A percentile compares a stretch with the other conserved stretches of the same genome.
These are phyloP conservation scores for Beta corolliflora DNA, from an alignment of 179 eudicot genomes.

Conservation along the genomic window DNA sequence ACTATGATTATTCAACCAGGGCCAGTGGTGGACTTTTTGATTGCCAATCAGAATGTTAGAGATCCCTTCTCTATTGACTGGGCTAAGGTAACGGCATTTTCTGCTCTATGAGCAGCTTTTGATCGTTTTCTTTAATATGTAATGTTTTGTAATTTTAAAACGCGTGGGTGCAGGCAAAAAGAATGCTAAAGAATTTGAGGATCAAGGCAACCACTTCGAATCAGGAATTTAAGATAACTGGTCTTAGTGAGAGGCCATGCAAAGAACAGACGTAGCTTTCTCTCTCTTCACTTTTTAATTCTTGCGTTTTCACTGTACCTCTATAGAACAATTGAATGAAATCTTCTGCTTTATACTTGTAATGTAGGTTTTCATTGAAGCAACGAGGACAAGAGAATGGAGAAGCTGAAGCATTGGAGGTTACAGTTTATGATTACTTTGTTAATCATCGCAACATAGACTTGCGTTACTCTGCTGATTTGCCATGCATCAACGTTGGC, in stretches of 20 bases:
- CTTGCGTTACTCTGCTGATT: constrained; percentile 64
- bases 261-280: constrained; percentile 57
- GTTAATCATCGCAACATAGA: constrained; percentile 62
- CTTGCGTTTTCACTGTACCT: not conserved
- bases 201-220: constrained; percentile 64
- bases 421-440: constrained; percentile 79
- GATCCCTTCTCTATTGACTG: constrained; percentile 87
- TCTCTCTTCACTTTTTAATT: not conserved
- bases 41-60: constrained; percentile 81
- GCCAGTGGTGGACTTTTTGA: constrained; percentile 83
- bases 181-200: constrained; percentile 63
- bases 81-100: constrained; percentile 61
- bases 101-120: not conserved
- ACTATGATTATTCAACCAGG: constrained; percentile 98
- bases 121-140: not conserved
- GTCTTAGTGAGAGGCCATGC: constrained; percentile 71
- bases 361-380: constrained; percentile 65
- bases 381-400: constrained; percentile 56
- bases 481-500: constrained; percentile 90
- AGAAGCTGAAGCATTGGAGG: constrained; percentile 51
- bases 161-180: constrained; percentile 54
- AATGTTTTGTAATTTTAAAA: not conserved
- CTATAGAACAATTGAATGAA: not conserved
- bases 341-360: not conserved
- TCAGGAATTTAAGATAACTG: constrained; percentile 63